These are phyloP conservation scores for Myxozyma neglecta DNA, from an alignment of 805 yeast genomes.

Conservation along the genomic window DNA sequence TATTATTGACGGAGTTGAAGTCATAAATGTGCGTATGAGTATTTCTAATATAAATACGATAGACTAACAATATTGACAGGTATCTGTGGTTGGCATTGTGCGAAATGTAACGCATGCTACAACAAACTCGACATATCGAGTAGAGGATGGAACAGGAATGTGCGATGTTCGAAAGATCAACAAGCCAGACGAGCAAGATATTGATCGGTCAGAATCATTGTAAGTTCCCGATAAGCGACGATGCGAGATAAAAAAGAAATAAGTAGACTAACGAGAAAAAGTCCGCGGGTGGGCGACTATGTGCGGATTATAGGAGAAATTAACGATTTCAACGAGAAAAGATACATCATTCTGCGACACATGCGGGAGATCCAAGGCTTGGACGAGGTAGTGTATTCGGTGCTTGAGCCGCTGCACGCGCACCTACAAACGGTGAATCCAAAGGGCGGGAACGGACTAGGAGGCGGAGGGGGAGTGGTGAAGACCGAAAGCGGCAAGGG, in stretches of 20 bases:
- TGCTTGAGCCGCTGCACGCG: constrained; percentile 49
- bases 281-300: constrained; percentile 42
- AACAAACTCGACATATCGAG: constrained; percentile 48
- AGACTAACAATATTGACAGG: constrained; percentile 36
- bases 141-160: constrained; percentile 70
- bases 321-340: constrained; percentile 52
- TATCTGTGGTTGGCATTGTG: constrained; percentile 58
- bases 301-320: constrained; percentile 52
- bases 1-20: constrained; percentile 51
- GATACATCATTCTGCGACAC: constrained; percentile 51
- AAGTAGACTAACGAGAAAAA: neutral
- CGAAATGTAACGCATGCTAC: constrained; percentile 50
- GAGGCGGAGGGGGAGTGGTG: too few relatives aligned
- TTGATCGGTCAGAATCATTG: constrained; percentile 11
- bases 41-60: neutral
- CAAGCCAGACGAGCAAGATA: constrained; percentile 20
- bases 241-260: neutral
- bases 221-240: neutral
- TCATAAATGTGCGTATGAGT: constrained; percentile 14
- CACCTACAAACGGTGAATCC: constrained; percentile 12
- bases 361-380: constrained; percentile 54
- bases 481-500: neutral
- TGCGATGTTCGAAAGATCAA: constrained; percentile 58
- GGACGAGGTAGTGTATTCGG: constrained; percentile 63
- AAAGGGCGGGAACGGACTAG: neutral